Conservation (phyloP, 2,329 filamentous ascomycete genomes). For the Aspergillus niger region DNA sequence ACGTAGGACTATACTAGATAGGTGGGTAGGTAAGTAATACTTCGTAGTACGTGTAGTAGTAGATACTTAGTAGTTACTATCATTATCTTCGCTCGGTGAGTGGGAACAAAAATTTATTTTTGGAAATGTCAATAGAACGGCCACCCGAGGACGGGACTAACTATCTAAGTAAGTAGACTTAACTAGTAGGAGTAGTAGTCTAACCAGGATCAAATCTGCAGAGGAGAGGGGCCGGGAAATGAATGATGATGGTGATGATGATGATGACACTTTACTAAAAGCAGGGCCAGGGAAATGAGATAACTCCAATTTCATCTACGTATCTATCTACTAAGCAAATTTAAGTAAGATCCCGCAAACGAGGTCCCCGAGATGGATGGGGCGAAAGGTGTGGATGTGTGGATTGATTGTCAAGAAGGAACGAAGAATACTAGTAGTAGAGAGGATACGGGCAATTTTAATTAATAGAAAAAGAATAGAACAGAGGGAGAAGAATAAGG, state of each 20-base stretch:
- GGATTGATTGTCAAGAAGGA: not conserved
- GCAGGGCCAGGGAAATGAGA: not conserved
- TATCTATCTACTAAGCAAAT: not conserved
- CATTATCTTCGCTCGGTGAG: not conserved
- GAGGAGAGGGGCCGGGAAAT: not conserved
- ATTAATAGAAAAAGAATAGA: not conserved
- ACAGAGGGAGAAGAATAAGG: not conserved
- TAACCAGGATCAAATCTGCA: not conserved
- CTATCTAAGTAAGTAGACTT: not conserved
- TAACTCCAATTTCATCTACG: not conserved
- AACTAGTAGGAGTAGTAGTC: too few species aligned
- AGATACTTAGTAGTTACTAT: not conserved
- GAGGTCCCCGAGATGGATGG: constrained; percentile 14
- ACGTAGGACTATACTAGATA: not conserved
- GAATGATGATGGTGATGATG: too few species aligned
- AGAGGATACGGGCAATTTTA: not conserved
- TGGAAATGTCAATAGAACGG: constrained; percentile 9
- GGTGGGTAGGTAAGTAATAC: not conserved
- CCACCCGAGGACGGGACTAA: constrained; percentile 11
- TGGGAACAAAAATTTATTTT: not conserved
- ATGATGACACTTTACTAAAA: not conserved
- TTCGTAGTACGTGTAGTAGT: not conserved
- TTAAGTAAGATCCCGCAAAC: constrained; percentile 12
- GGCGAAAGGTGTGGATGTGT: not conserved
- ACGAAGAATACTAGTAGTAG: not conserved